Percentiles rank a stretch among this genome's conserved stretches.
phyloP scores from a whole-genome alignment of 305 asterid species.

The Plantago lanceolata region DNA sequence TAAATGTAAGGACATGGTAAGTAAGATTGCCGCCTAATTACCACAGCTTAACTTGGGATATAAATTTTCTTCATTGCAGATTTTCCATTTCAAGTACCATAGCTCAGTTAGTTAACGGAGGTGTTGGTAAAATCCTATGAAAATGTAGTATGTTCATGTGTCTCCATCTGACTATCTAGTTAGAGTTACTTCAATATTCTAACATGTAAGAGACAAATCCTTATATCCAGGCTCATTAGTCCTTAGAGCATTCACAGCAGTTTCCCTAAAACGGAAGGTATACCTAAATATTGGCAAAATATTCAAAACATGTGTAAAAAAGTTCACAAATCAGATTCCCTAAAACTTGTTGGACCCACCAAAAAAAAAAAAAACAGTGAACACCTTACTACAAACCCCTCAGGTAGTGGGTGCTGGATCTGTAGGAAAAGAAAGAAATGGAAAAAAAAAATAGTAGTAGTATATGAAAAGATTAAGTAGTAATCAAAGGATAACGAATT shows the following conservation, averaged over 20 bases:
- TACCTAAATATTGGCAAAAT: no score
- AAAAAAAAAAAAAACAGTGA: no score
- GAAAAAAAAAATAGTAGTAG: no score
- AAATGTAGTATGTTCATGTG: background rate
- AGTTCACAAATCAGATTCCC: no score
- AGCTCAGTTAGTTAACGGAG: background rate
- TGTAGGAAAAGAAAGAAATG: no score
- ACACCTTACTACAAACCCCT: no score
- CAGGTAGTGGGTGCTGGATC: background rate
- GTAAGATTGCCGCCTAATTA: conserved; percentile 27
- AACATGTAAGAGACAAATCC: background rate
- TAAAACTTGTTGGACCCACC: no score
- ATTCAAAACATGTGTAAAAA: no score
- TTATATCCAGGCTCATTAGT: background rate
- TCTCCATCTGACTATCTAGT: background rate
- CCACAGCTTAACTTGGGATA: conserved; percentile 17
- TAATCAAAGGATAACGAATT: background rate
- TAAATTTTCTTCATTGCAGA: background rate
- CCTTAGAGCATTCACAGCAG: no score
- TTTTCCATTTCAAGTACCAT: background rate
- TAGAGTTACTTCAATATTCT: background rate
- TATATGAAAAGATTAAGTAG: background rate
- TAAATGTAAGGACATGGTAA: conserved; percentile 80
- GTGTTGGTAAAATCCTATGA: background rate
- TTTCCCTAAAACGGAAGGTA: no score